Evolutionary conservation across 2,329 filamentous ascomycete species (phyloP).

Genomic region (Parafenestella ontariensis): DNA sequence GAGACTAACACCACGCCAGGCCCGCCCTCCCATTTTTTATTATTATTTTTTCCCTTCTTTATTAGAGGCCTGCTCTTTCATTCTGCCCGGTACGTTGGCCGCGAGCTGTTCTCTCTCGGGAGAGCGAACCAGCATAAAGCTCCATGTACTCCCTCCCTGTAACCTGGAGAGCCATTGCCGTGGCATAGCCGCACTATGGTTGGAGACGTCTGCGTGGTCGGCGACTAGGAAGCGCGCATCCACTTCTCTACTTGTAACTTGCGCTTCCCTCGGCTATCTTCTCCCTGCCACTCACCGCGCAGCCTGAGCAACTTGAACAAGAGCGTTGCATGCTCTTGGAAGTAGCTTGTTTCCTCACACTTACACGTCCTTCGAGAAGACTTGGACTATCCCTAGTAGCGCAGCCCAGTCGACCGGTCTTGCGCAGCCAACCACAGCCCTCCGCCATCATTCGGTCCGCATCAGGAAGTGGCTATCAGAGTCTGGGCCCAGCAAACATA

Average conservation of each 20-base stretch:
- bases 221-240: neutral
- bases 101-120: neutral
- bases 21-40: no score
- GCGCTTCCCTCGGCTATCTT: conserved; percentile 2
- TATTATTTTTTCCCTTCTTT: neutral
- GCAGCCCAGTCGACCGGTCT: conserved; percentile 6
- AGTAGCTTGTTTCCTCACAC: neutral
- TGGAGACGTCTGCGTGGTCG: neutral
- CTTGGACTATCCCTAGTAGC: conserved; percentile 6
- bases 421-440: conserved; percentile 17
- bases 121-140: no score
- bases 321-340: neutral
- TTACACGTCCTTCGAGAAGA: conserved; percentile 1
- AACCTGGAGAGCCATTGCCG: neutral
- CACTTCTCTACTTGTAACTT: neutral
- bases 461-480: conserved; percentile 7
- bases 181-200: neutral
- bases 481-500: conserved; percentile 17
- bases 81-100: neutral
- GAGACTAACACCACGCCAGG: neutral
- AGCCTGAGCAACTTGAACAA: neutral
- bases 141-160: no score
- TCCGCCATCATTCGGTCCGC: conserved; percentile 7
- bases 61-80: neutral
- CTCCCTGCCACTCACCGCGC: neutral